Evolutionary conservation across 352 stramenopile species (phyloP), one percentile per base, ranked within the genome.

Genomic region (Phytopythium litorale): DNA sequence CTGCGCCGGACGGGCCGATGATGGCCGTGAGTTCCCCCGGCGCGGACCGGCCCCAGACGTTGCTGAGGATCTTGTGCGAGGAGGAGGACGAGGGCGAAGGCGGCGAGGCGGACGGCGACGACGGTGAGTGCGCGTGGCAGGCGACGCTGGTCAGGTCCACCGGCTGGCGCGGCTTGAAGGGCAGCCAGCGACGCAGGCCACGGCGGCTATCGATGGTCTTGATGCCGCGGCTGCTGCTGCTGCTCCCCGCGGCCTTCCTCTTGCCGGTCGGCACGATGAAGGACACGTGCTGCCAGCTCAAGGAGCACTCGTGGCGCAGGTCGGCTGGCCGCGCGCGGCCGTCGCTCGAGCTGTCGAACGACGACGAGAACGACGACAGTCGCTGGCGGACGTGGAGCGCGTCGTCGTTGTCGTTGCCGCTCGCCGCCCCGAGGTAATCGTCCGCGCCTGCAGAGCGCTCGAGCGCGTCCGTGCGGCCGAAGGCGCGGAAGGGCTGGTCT

Each of bases 211-310:
- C 23, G 46, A 53, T 18, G 23, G 4, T 12, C 25, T 53, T 53
- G 13, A n/a, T 21, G 21, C 23, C 23, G 9, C 16, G 12, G 21
- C 21, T 32, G 45, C 19, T 25, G 45, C 19, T 25, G 45, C 45
- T 32, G 9, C 9, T 32, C 21, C 45, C 18, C 19, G 42, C 11
- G 11, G 46, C 13, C 59, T 56, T 62, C 16, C 54, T 61, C 28
- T 72, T 77, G 57, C 66, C 71, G 32, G 71, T 43, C n/a, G 78
- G 63, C 16, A 89, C 76, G 16, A 74, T 76, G 65, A 78, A 88
- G 52, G 75, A 79, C 54, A 90, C 69, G 68, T 87, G 84, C 66
- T 79, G 68, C 81, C 81, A 90, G 71, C 78, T 88, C 55, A 90
- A 75, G 19, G 68, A 75, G 55, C 81, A 90, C 53, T 71, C 72